phyloP scores from a whole-genome alignment of 2,329 filamentous ascomycete genomes.

The Hypoxylon sp. region DNA sequence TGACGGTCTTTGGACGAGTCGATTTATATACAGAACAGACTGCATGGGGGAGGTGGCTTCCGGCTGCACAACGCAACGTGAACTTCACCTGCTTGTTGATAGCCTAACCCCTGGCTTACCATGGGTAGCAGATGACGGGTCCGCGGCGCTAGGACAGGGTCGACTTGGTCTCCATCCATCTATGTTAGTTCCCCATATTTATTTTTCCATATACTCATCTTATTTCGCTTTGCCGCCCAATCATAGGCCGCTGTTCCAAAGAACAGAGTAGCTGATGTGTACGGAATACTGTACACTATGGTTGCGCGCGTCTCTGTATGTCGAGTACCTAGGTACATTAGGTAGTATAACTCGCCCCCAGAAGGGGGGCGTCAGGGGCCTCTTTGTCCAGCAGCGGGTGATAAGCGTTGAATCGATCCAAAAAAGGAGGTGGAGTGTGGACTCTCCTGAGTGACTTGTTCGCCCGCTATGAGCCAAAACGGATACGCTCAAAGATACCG shows the following conservation, averaged over 20 bases:
- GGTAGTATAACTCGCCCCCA: conserved; percentile 20
- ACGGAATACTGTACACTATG: conserved; percentile 8
- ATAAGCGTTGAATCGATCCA: conserved; percentile 33
- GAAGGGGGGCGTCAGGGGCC: conserved; percentile 18
- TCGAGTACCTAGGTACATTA: conserved; percentile 13
- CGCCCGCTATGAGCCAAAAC: conserved; percentile 9
- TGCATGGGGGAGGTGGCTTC: conserved; percentile 41
- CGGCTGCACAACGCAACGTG: conserved; percentile 40
- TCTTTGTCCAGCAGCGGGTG: conserved; percentile 25
- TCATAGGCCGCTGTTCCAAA: conserved; percentile 26
- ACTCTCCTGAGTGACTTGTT: conserved; percentile 32
- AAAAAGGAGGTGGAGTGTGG: conserved; percentile 30
- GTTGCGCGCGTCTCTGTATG: conserved; percentile 3
- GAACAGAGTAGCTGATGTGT: conserved; percentile 20
- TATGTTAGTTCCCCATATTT: conserved; percentile 38
- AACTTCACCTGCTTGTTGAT: conserved; percentile 33
- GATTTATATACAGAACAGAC: conserved; percentile 62
- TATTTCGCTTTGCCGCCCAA: conserved; percentile 48
- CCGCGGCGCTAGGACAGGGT: conserved; percentile 34
- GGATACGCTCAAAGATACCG: conserved; percentile 17
- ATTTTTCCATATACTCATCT: conserved; percentile 43
- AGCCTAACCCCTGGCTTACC: conserved; percentile 26
- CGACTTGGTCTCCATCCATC: conserved; percentile 30
- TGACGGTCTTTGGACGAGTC: conserved; percentile 55
- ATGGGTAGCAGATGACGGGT: conserved; percentile 28